Conservation (phyloP, 148 eudicot genomes). For the Camellia sinensis region DNA sequence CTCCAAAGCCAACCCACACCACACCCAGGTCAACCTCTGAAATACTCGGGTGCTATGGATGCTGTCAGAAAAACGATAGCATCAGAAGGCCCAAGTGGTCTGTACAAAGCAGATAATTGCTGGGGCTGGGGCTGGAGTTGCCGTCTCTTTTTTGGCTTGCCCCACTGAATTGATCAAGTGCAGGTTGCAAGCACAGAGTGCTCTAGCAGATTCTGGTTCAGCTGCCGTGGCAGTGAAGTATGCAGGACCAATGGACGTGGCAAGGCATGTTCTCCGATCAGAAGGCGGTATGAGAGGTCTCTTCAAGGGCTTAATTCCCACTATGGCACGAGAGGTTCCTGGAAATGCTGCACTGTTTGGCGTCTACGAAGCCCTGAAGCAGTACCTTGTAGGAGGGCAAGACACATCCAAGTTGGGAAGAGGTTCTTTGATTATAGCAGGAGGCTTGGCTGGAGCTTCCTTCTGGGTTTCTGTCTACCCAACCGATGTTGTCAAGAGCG, state of each 20-base stretch:
- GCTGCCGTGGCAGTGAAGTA: conserved; percentile 61
- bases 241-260: conserved; percentile 87
- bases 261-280: conserved; percentile 58
- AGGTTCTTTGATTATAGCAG: conserved; percentile 71
- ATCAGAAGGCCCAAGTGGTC: conserved; percentile 80
- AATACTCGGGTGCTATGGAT: conserved; percentile 75
- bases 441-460: conserved; percentile 86
- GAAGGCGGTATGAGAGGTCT: conserved; percentile 83
- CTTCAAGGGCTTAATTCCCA: conserved; percentile 85
- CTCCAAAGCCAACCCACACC: conserved; percentile 96
- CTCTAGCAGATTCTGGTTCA: conserved; percentile 53
- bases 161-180: conserved; percentile 95
- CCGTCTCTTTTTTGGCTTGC: conserved; percentile 81
- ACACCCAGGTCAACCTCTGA: conserved; percentile 80
- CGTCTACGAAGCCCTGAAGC: conserved; percentile 75
- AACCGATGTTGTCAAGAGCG: conserved; percentile 88
- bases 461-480: conserved; percentile 83
- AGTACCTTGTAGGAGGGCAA: conserved; percentile 63
- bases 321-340: conserved; percentile 90
- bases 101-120: conserved; percentile 76
- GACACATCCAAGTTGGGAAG: conserved; percentile 78
- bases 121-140: conserved; percentile 94
- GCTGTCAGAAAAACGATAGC: conserved; percentile 87
- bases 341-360: conserved; percentile 96
- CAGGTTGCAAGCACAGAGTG: conserved; percentile 97